Evolutionary conservation across 2,329 filamentous ascomycete species (phyloP).

Genomic region (Cephalotrichum gorgonifer): DNA sequence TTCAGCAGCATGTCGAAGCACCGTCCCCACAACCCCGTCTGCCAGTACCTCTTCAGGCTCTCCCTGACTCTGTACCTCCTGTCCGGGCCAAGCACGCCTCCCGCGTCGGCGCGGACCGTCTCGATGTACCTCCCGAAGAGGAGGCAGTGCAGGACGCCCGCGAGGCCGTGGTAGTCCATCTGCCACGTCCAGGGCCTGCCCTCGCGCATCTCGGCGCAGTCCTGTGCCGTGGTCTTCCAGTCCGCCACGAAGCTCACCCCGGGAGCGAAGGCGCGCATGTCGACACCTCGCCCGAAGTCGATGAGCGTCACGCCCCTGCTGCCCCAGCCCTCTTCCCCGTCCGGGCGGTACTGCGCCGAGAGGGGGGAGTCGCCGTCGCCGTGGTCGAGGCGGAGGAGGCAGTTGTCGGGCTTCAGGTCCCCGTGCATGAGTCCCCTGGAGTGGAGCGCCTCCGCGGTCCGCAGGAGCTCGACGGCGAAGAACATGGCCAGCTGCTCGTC

Average conservation of each 20-base stretch:
- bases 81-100: conserved; percentile 42
- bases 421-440: conserved; percentile 73
- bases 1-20: conserved; percentile 83
- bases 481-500: conserved; percentile 93
- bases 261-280: conserved; percentile 74
- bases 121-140: conserved; percentile 95
- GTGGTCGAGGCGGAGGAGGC: conserved; percentile 69
- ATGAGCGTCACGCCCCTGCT: conserved; percentile 76
- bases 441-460: conserved; percentile 82
- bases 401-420: conserved; percentile 93
- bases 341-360: conserved; percentile 55
- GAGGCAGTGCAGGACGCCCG: conserved; percentile 76
- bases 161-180: conserved; percentile 90
- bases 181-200: conserved; percentile 94
- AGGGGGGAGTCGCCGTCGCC: conserved; percentile 30
- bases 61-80: conserved; percentile 75
- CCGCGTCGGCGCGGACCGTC: conserved; percentile 49
- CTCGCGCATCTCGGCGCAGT: conserved; percentile 94
- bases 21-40: conserved; percentile 78
- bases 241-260: conserved; percentile 81
- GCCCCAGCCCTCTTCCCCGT: conserved; percentile 69
- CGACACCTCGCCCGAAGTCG: conserved; percentile 89
- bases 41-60: conserved; percentile 89
- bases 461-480: conserved; percentile 82
- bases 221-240: conserved; percentile 79